Base-by-base conservation (phyloP, 768 basidiomycete genomes). In the Phaeotremella fagi region DNA sequence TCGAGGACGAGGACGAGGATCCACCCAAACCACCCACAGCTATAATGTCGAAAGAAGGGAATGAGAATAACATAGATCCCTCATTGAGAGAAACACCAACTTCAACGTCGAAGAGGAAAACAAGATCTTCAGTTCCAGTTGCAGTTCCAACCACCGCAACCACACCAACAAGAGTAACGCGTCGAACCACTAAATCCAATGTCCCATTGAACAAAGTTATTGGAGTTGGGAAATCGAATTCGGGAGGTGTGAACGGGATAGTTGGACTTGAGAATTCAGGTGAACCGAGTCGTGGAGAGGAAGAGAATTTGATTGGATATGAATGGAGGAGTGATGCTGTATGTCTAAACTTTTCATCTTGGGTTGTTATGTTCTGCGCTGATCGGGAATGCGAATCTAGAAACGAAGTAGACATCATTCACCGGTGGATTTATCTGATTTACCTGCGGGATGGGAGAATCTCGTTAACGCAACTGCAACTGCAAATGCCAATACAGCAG, bases 211-310 rank as follows among this genome's bases (percentile, higher is more conserved):
- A n/a, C n/a, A n/a, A n/a, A n/a, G n/a, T n/a, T n/a, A n/a, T n/a
- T n/a, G n/a, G n/a, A n/a, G n/a, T n/a, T n/a, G n/a, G n/a, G n/a
- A n/a, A n/a, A n/a, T n/a, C n/a, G n/a, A n/a, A n/a, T n/a, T n/a
- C n/a, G n/a, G 23, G 50, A 4, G 26, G 41, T 11, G 27, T n/a
- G 26, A 26, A 22, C 20, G 50, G 23, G 9, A 46, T 31, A 22
- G 53, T 31, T 24, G 54, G 38, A 7, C 38, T 41, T 22, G 38
- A 41, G 7, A 22, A 18, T 18, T 37, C 22, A 6, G 51, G 9
- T 12, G 63, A 68, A 37, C 66, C 66, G 3, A n/a, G 55, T 3
- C 44, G 66, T 41, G 66, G 66, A 11, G 66, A 68, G 35, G 66
- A 68, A 48, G 63, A 61, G 59, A 64, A 68, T 43, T 43, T 68